Conservation (phyloP, 495 filamentous ascomycete genomes). For the Viridothelium virens region DNA sequence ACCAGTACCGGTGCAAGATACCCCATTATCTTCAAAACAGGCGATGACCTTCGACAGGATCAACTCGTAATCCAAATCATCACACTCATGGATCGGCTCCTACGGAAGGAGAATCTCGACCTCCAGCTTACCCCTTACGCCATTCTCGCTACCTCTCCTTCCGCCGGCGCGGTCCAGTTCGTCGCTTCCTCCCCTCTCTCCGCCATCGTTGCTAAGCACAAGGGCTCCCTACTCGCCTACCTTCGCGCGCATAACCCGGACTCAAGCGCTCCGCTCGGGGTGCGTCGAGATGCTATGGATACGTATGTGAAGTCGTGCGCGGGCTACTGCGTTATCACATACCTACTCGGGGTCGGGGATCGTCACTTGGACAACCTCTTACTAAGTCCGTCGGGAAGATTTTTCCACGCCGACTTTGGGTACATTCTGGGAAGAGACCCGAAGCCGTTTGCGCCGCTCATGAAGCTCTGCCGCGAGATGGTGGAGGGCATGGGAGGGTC, state of each 20-base stretch:
- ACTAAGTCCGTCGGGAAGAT: constrained; percentile 80
- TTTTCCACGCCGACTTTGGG: constrained; percentile 97
- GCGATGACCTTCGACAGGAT: constrained; percentile 94
- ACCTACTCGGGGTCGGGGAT: constrained; percentile 95
- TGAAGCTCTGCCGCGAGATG: constrained; percentile 98
- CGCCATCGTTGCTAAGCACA: constrained; percentile 69
- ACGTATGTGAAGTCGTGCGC: constrained; percentile 94
- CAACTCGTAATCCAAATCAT: constrained; percentile 98
- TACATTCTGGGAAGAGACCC: constrained; percentile 97
- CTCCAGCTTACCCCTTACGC: constrained; percentile 92
- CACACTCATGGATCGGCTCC: constrained; percentile 91
- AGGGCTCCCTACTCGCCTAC: constrained; percentile 73
- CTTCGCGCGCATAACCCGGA: constrained; percentile 83
- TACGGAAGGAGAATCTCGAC: constrained; percentile 95
- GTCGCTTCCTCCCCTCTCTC: constrained; percentile 78
- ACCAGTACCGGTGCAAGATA: constrained; percentile 69
- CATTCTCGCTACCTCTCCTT: constrained; percentile 85
- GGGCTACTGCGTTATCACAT: constrained; percentile 98
- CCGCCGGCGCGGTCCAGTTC: constrained; percentile 86
- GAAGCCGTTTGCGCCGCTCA: constrained; percentile 91
- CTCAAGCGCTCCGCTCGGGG: constrained; percentile 62
- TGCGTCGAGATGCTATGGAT: constrained; percentile 88
- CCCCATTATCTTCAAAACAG: constrained; percentile 92
- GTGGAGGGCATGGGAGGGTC: constrained; percentile 91
- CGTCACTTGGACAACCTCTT: constrained; percentile 94